Conservation (phyloP, 345 rosid genomes). For the Lenwebbia sp. region DNA sequence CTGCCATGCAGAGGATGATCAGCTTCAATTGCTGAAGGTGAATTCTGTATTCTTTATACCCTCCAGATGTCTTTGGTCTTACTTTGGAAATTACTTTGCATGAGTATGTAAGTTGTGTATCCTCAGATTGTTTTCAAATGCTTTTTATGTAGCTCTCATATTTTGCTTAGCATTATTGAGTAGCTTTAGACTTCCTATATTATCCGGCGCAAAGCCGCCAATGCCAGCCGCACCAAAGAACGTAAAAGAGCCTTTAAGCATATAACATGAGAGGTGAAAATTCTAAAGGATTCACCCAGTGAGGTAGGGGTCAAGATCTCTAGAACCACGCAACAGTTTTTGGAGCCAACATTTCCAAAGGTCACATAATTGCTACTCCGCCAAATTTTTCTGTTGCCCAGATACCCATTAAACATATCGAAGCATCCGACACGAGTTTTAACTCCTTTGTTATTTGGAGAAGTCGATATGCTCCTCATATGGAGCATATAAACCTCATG, state of each 20-base stretch:
- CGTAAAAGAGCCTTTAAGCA: not conserved
- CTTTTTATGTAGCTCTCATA: not conserved
- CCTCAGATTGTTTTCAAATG: not conserved
- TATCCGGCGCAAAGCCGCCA: constrained; percentile 55
- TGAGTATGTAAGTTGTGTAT: not conserved
- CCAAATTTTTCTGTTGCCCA: not conserved
- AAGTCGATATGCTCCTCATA: not conserved
- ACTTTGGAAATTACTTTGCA: not conserved
- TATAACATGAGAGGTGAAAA: not conserved
- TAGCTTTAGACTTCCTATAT: not conserved
- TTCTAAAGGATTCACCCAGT: not conserved
- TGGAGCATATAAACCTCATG: not conserved
- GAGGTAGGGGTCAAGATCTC: not conserved
- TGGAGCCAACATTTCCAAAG: not conserved
- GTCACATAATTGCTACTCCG: not conserved
- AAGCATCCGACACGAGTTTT: not conserved
- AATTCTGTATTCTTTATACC: not conserved
- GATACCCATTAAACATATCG: not conserved
- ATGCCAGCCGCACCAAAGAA: constrained; percentile 49
- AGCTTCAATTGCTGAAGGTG: constrained; percentile 57
- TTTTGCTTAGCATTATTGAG: not conserved
- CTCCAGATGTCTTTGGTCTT: not conserved
- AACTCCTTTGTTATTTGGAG: not conserved
- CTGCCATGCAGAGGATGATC: constrained; percentile 38
- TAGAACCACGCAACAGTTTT: not conserved